phyloP scores from a whole-genome alignment of 2,329 filamentous ascomycete genomes.

The Fusarium penzigii region DNA sequence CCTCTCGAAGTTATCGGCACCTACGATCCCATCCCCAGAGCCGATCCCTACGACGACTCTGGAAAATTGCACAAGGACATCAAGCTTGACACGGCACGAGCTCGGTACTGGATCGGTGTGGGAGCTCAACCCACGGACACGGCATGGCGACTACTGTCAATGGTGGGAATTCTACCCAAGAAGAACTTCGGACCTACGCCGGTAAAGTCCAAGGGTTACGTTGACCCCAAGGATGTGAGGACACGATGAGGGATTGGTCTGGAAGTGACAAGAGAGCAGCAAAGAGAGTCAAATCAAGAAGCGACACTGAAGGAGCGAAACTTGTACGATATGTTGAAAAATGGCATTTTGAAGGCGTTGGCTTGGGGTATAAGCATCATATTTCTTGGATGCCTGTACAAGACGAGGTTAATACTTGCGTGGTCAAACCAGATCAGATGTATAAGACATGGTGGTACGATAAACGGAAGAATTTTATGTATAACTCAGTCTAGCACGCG shows the following conservation, averaged over 20 bases:
- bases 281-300: not conserved
- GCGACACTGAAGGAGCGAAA: not conserved
- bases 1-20: constrained; percentile 91
- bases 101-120: constrained; percentile 95
- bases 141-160: constrained; percentile 80
- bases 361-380: constrained; percentile 18
- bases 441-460: not conserved
- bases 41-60: constrained; percentile 59
- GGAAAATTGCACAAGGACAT: constrained; percentile 86
- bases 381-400: not conserved
- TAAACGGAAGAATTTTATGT: not conserved
- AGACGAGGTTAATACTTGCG: not conserved
- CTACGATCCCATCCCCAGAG: constrained; percentile 68
- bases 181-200: constrained; percentile 37
- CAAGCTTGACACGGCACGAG: constrained; percentile 76
- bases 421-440: not conserved
- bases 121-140: constrained; percentile 92
- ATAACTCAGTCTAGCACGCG: not conserved
- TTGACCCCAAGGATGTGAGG: constrained; percentile 31
- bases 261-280: not conserved
- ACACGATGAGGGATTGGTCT: constrained; percentile 28
- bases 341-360: constrained; percentile 30
- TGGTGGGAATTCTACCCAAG: constrained; percentile 60
- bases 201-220: constrained; percentile 24
- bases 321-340: constrained; percentile 32